Evolutionary conservation across 1,139 yeast species (phyloP).

Genomic region (Yamadazyma dendronema): DNA sequence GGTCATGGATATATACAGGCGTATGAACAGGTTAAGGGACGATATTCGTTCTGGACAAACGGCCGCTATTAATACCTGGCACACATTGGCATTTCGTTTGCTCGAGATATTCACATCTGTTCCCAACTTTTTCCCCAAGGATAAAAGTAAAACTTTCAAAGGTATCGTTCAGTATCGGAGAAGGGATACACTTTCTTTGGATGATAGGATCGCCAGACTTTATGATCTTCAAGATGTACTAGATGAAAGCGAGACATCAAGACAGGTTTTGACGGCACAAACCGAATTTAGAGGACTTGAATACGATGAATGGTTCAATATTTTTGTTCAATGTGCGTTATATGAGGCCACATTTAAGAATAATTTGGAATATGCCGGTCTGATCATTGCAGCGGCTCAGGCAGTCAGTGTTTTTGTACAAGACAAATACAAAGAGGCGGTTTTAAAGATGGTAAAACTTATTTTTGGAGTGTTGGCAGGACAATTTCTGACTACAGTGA

Average conservation of each 20-base stretch:
- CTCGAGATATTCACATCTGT: constrained; percentile 80
- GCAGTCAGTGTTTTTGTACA: constrained; percentile 75
- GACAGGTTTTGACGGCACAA: constrained; percentile 43
- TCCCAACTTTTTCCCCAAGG: constrained; percentile 74
- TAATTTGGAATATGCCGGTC: constrained; percentile 61
- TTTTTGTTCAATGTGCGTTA: constrained; percentile 77
- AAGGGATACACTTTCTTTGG: constrained; percentile 61
- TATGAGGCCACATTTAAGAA: constrained; percentile 61
- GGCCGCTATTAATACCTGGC: constrained; percentile 76
- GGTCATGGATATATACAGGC: constrained; percentile 63
- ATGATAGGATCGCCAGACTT: constrained; percentile 68
- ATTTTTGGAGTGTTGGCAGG: constrained; percentile 61
- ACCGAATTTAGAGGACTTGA: constrained; percentile 70
- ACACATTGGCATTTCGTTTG: constrained; percentile 77
- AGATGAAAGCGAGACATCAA: constrained; percentile 32
- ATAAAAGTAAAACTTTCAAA: constrained; percentile 64
- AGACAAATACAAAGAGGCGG: constrained; percentile 51
- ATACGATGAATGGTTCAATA: constrained; percentile 80
- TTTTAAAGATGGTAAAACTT: constrained; percentile 62
- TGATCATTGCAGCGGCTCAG: constrained; percentile 70
- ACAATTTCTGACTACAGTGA: constrained; percentile 45
- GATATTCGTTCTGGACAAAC: constrained; percentile 53
- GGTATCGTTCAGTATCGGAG: constrained; percentile 66
- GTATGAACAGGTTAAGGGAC: constrained; percentile 58
- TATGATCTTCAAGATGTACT: constrained; percentile 67